Evolutionary conservation across 2,329 filamentous ascomycete genomes (phyloP).

Genomic region (Aspergillus sp.): DNA sequence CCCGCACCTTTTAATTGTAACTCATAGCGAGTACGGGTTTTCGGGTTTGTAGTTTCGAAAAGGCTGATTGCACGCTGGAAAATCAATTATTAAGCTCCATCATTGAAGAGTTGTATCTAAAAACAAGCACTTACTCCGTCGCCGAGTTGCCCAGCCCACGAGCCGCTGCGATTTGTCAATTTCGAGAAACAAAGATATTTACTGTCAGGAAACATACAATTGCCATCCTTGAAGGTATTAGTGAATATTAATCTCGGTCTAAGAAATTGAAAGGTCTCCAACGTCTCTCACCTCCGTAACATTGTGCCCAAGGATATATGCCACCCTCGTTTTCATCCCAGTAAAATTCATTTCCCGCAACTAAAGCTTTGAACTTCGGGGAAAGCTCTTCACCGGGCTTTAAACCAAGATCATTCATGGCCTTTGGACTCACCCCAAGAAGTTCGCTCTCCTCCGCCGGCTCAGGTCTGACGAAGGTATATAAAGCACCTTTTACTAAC

Average conservation of each 20-base stretch:
- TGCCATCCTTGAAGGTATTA: constrained; percentile 47
- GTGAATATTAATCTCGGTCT: background rate
- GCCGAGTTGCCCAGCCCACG: constrained; percentile 94
- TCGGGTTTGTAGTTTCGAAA: constrained; percentile 81
- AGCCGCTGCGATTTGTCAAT: constrained; percentile 60
- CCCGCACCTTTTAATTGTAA: constrained; percentile 94
- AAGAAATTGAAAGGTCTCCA: background rate
- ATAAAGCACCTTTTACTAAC: constrained; percentile 80
- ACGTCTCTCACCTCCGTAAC: constrained; percentile 71
- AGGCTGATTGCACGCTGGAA: constrained; percentile 77
- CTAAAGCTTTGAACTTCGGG: constrained; percentile 73
- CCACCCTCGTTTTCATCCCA: constrained; percentile 73
- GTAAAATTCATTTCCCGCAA: constrained; percentile 79
- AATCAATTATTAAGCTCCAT: constrained; percentile 1
- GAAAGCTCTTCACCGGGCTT: constrained; percentile 66
- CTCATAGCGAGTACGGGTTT: constrained; percentile 75
- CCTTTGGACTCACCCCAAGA: constrained; percentile 75
- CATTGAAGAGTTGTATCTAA: background rate
- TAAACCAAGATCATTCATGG: constrained; percentile 80
- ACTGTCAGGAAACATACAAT: constrained; percentile 42
- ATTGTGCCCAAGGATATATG: constrained; percentile 98
- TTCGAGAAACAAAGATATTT: background rate
- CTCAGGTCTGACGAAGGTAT: constrained; percentile 87
- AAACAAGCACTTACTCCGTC: constrained; percentile 63
- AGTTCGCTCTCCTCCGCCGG: constrained; percentile 71